phyloP scores from a whole-genome alignment of 768 basidiomycete species.

The Leccinum subtestaceum region DNA sequence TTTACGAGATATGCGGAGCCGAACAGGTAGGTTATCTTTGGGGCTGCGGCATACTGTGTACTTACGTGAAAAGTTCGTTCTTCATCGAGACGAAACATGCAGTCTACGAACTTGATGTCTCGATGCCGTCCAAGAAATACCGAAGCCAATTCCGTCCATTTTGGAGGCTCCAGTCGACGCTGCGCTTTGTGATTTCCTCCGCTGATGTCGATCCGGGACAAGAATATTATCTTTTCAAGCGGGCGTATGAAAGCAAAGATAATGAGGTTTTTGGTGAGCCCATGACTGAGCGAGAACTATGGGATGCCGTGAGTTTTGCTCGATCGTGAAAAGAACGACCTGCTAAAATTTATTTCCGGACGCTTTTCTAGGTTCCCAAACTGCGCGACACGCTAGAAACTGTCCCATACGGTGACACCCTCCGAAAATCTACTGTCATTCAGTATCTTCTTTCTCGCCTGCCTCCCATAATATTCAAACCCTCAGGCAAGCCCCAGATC shows the following conservation, averaged over 20 bases:
- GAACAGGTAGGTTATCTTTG: slow-evolving; percentile 45
- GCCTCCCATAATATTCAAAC: slow-evolving; percentile 15
- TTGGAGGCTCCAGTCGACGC: slow-evolving; percentile 47
- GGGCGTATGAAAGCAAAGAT: slow-evolving; percentile 22
- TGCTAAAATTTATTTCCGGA: not conserved
- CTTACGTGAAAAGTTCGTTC: slow-evolving; percentile 45
- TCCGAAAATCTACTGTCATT: slow-evolving; percentile 23
- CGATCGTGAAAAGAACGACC: not conserved
- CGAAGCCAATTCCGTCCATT: slow-evolving; percentile 42
- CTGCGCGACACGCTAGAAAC: slow-evolving; percentile 23
- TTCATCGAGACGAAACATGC: slow-evolving; percentile 64
- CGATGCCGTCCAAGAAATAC: slow-evolving; percentile 46
- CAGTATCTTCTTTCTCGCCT: slow-evolving; percentile 14
- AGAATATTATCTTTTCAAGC: slow-evolving; percentile 36
- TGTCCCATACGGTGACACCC: slow-evolving; percentile 17
- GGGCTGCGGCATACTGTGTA: not conserved
- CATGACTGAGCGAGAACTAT: slow-evolving; percentile 26
- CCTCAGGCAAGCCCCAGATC: slow-evolving; percentile 1
- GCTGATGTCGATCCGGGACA: slow-evolving; percentile 24
- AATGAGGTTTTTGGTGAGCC: slow-evolving; percentile 16
- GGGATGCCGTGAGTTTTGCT: slow-evolving; percentile 24
- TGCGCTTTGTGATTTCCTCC: slow-evolving; percentile 45
- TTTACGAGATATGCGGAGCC: slow-evolving; percentile 49
- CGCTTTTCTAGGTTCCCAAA: slow-evolving; percentile 17
- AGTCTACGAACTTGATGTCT: slow-evolving; percentile 53